Evolutionary conservation across 495 filamentous ascomycete genomes (phyloP).

Genomic region (Hypoxylon lenormandii): DNA sequence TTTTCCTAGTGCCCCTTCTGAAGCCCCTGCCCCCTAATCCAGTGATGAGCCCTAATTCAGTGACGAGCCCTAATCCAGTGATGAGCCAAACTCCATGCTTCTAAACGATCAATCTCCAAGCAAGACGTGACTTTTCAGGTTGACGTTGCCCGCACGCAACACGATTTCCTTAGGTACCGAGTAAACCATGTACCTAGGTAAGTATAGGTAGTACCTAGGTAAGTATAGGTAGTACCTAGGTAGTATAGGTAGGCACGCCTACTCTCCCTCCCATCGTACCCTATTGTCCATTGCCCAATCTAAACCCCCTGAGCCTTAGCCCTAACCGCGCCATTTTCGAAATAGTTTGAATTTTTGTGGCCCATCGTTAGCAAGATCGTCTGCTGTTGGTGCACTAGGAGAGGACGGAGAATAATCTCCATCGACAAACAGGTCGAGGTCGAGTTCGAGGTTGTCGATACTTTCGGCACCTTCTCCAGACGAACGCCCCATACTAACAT

Average conservation of each 20-base stretch:
- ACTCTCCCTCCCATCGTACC: too few species aligned
- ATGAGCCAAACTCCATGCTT: conserved; percentile 32
- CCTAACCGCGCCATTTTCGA: conserved; percentile 40
- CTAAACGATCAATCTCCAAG: conserved; percentile 22
- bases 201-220: neutral
- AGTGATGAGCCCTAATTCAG: conserved; percentile 15
- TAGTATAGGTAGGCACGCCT: neutral
- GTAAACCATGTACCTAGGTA: neutral
- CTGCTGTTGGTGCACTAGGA: conserved; percentile 14
- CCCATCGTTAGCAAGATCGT: conserved; percentile 29
- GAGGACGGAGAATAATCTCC: conserved; percentile 33
- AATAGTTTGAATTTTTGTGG: conserved; percentile 41
- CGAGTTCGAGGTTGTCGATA: conserved; percentile 20
- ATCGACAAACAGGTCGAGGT: conserved; percentile 26
- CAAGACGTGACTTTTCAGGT: neutral
- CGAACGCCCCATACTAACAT: conserved; percentile 33
- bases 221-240: neutral
- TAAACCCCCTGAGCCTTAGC: conserved; percentile 21
- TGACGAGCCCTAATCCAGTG: conserved; percentile 15
- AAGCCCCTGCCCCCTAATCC: neutral
- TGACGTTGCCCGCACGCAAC: neutral
- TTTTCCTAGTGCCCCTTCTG: neutral
- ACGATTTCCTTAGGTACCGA: neutral
- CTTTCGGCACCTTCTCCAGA: conserved; percentile 44
- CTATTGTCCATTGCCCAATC: neutral